A percentile compares a stretch with the other conserved stretches of the same genome.
Conservation (phyloP, 2,329 filamentous ascomycete species). For the Sporothrix luriei region DNA sequence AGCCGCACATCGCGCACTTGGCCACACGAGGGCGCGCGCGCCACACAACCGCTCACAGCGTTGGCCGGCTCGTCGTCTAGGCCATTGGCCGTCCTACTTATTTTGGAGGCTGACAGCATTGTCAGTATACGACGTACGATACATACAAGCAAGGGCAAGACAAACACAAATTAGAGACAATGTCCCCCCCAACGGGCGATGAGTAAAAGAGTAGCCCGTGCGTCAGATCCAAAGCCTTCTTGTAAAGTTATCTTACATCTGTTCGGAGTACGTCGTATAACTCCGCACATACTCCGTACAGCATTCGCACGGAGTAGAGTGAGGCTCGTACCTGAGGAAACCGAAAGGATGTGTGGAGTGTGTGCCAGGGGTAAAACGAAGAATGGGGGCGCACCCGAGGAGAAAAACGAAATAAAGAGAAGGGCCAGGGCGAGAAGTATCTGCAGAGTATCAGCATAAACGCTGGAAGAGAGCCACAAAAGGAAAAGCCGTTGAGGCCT, state of each 20-base stretch:
- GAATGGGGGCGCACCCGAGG: conserved; percentile 21
- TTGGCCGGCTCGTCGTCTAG: neutral
- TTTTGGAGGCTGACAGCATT: neutral
- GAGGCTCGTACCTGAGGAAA: neutral
- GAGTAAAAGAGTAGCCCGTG: neutral
- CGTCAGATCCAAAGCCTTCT: neutral
- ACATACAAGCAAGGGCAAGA: no score
- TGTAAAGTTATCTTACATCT: no score
- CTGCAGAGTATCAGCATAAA: neutral
- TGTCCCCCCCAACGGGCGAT: no score
- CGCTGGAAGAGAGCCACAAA: neutral
- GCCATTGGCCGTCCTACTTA: neutral
- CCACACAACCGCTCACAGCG: neutral
- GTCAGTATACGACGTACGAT: neutral
- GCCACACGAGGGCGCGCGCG: neutral
- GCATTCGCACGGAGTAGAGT: neutral
- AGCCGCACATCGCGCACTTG: conserved; percentile 25
- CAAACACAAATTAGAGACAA: neutral
- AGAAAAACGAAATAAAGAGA: neutral
- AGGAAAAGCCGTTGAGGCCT: neutral
- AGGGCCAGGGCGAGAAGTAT: neutral
- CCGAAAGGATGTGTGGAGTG: conserved; percentile 24
- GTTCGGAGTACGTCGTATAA: no score
- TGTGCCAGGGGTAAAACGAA: conserved; percentile 27
- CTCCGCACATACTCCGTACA: no score